Evolutionary conservation across 2,329 filamentous ascomycete genomes (phyloP), one percentile per base, ranked within the genome.

Genomic region (Trichoderma harzianum): DNA sequence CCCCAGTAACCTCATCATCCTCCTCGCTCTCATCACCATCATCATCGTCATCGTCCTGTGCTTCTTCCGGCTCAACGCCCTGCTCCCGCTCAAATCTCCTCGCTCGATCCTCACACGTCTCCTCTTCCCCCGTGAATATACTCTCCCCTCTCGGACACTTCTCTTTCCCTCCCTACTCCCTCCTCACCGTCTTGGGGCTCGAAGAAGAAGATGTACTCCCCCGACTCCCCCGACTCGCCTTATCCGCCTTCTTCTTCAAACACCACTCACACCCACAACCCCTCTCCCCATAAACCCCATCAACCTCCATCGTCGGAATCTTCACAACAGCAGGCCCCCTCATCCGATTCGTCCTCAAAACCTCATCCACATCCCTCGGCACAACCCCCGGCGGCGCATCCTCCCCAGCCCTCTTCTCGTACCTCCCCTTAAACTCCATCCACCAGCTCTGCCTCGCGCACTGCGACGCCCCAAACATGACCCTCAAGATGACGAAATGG

Each of bases 391-490:
- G 69, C 11, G 26, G 36, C 36, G 62, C 62, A n/a, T 67, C 69
- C 16, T 71, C 61, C 21, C 21, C 28, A 1, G 69, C 69, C 12
- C 53, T 28, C 34, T 24, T 28, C 34, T 30, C 34, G 4, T 71
- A 66, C 55, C 16, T 61, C 16, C 1, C 7, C 62, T 61, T 71
- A 11, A 71, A 71, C 2, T 14, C 14, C 16, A 26, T 26, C 69
- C 69, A 71, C 69, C 69, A 71, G 1, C 5, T 12, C 53, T 71
- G 69, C 12, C 51, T 71, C 11, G 69, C 63, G 21, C 69, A 71
- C 30, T 39, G 47, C 7, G 61, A 71, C 16, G 69, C 32, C 18
- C 69, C 69, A 66, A 71, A 71, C 62, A 71, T 71, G 28, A 39
- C 53, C 21, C 69, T 47, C 28, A 71, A 28, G 7, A 71, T 43